Conservation (phyloP, 306 rosid species). For the Morella rubra region DNA sequence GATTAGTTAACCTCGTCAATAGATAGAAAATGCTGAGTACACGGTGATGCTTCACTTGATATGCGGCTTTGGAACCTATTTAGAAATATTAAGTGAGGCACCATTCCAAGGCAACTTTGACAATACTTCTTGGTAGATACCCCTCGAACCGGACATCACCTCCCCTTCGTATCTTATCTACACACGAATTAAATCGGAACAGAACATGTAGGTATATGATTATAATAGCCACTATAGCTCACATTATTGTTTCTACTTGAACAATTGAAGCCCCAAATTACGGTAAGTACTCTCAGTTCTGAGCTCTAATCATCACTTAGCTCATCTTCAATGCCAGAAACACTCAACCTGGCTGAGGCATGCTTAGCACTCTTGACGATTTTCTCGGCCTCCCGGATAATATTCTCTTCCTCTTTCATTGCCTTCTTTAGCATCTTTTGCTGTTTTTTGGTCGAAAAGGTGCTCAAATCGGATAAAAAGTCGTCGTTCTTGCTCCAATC, state of each 20-base stretch:
- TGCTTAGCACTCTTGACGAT: slow-evolving; percentile 70
- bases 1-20: neutral
- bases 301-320: slow-evolving; percentile 49
- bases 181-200: neutral
- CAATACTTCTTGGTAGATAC: neutral
- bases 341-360: slow-evolving; percentile 54
- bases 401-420: slow-evolving; percentile 68
- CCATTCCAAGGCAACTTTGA: neutral
- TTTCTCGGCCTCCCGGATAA: slow-evolving; percentile 73
- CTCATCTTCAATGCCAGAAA: slow-evolving; percentile 57
- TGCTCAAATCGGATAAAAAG: slow-evolving; percentile 47
- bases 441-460: slow-evolving; percentile 65
- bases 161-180: neutral
- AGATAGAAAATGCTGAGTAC: neutral
- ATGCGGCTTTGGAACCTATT: neutral
- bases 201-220: neutral
- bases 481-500: slow-evolving; percentile 52
- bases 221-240: neutral
- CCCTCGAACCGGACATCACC: neutral
- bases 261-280: neutral
- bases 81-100: neutral
- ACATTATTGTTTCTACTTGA: neutral
- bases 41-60: neutral
- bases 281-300: slow-evolving; percentile 1
- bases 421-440: slow-evolving; percentile 65